Evolutionary conservation across 805 yeast species (phyloP), one percentile per base, ranked within the genome.

Genomic region (Teunomyces aglyptinius): DNA sequence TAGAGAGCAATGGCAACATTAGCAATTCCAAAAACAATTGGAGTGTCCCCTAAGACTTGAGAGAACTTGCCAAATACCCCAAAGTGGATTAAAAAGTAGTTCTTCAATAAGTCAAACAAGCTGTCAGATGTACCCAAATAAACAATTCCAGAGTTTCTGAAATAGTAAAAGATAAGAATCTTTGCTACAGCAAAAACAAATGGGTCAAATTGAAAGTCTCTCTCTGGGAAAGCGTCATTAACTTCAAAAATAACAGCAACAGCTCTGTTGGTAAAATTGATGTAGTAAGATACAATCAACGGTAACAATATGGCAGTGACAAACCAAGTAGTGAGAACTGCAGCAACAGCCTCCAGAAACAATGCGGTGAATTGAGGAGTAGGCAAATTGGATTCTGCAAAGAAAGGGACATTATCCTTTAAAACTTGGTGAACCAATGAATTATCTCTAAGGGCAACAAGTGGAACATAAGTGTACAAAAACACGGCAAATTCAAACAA

Each of bases 121-220:
- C 68, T 67, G 27, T 54, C 46, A 48, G 57, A 49, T 20, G 67
- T 43, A 42, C 50, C 54, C 29, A 61, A 65, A 46, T 55, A 54
- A 46, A 63, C 54, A 60, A 59, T 63, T 39, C 50, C 62, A 27
- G 60, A 69, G 52, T 65, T 67, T 55, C 63, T 61, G 47, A 73
- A 55, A 48, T 68, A 59, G 60, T 69, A 73, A 50, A 70, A 68
- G 20, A 74, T 50, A 49, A 80, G 55, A 26, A 75, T 59, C 59
- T 80, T 80, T 44, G 70, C 50, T 53, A 81, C 61, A 35, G 67
- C 64, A 45, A 64, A 59, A 41, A 74, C 64, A 51, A 81, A 71
- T 35, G 86, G 85, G 60, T 82, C 87, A 60, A 60, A 73, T 42
- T 57, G 63, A 59, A 71, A 70, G 46, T 66, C 63, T 61, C 77